These are phyloP conservation scores for Limonomyces culmigenus DNA, from an alignment of 1,284 basidiomycete species.

Conservation along the genomic window DNA sequence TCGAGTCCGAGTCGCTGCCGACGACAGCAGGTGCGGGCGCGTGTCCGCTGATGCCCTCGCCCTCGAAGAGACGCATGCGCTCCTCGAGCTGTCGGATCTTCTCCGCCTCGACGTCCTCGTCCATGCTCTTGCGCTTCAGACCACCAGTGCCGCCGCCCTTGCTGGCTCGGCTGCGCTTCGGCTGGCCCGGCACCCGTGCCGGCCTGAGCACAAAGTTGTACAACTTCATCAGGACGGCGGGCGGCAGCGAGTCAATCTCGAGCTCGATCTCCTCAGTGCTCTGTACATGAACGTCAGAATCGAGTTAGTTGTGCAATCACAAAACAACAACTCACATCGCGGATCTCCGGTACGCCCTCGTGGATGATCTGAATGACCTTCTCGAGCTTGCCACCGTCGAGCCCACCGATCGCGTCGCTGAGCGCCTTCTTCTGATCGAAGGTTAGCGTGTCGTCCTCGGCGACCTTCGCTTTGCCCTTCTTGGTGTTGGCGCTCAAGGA, in stretches of 20 bases:
- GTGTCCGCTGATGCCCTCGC: constrained; percentile 21
- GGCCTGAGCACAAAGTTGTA: constrained; percentile 88
- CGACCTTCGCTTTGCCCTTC: constrained; percentile 19
- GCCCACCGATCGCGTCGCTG: constrained; percentile 75
- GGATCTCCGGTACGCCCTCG: constrained; percentile 74
- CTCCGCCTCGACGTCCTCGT: constrained; percentile 76
- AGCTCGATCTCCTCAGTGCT: constrained; percentile 93
- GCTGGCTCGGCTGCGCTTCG: constrained; percentile 48
- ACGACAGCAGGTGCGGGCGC: constrained; percentile 24
- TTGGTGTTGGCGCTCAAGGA: constrained; percentile 16
- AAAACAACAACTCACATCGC: constrained; percentile 48
- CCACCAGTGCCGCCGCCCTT: constrained; percentile 76
- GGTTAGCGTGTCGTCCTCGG: constrained; percentile 58
- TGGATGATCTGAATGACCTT: constrained; percentile 87
- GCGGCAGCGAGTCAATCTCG: constrained; percentile 82
- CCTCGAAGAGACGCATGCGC: constrained; percentile 62
- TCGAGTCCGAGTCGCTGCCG: constrained; percentile 62
- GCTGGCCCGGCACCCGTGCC: constrained; percentile 30
- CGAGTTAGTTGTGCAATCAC: constrained; percentile 3
- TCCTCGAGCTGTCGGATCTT: constrained; percentile 81
- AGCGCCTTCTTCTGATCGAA: constrained; percentile 95
- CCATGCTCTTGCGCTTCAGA: constrained; percentile 81
- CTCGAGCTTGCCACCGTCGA: constrained; percentile 66
- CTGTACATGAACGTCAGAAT: constrained; percentile 21
- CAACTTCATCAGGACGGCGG: constrained; percentile 71